Conservation (phyloP, 2,329 filamentous ascomycete genomes). For the Xylaria polymorpha region DNA sequence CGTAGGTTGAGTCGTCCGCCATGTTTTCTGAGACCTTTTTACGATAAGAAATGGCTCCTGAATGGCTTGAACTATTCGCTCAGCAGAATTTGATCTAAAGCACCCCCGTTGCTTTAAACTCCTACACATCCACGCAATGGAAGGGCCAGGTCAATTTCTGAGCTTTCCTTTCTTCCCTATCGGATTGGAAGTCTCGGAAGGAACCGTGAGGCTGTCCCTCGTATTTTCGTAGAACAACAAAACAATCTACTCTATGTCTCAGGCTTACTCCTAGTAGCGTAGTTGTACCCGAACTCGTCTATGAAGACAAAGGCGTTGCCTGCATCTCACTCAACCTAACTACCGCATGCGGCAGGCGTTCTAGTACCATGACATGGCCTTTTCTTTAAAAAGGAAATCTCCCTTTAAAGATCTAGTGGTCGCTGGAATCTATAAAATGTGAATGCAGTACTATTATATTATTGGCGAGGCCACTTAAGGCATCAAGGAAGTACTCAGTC, state of each 20-base stretch:
- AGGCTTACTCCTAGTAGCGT: not conserved
- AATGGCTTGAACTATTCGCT: not conserved
- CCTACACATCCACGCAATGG: not conserved
- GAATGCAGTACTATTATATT: too few relatives aligned
- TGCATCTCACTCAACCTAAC: not conserved
- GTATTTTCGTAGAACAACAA: not conserved
- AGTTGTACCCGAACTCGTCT: not conserved
- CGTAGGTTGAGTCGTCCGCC: not conserved
- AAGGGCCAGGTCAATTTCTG: not conserved
- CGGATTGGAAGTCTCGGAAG: not conserved
- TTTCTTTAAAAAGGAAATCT: too few relatives aligned
- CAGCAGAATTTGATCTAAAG: not conserved
- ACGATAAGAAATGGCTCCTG: not conserved
- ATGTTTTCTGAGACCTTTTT: not conserved
- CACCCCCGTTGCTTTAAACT: not conserved
- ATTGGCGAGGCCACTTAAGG: too few relatives aligned
- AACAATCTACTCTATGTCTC: not conserved
- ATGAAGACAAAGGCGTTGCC: not conserved
- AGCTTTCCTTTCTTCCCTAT: not conserved
- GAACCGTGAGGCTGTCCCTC: too few relatives aligned
- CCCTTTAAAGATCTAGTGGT: too few relatives aligned
- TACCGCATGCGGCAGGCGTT: not conserved
- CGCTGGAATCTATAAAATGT: too few relatives aligned
- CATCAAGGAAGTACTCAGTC: too few relatives aligned
- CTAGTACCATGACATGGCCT: not conserved